Conservation (phyloP, 148 eudicot genomes). For the Linanthus parryae region DNA sequence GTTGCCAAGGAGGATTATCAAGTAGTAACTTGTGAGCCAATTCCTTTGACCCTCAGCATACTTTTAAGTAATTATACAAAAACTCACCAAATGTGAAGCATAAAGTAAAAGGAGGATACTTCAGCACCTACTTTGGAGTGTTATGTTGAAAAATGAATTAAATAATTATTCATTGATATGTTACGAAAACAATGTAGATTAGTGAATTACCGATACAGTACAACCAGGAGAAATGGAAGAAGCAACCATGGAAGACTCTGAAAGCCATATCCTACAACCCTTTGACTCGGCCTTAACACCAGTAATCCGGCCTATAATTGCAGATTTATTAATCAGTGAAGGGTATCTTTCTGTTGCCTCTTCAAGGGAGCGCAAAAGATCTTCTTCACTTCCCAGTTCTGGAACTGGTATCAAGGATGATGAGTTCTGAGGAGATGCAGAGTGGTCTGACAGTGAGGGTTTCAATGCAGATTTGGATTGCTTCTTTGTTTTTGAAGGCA, state of each 20-base stretch:
- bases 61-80: neutral
- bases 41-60: too few species aligned
- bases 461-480: conserved; percentile 30
- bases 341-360: conserved; percentile 59
- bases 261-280: conserved; percentile 75
- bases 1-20: neutral
- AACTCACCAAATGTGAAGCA: neutral
- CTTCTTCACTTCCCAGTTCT: conserved; percentile 23
- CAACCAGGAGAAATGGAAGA: conserved; percentile 58
- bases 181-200: neutral
- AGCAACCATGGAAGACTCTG: conserved; percentile 62
- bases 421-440: conserved; percentile 22
- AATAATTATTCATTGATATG: neutral
- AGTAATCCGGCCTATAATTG: conserved; percentile 38
- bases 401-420: conserved; percentile 16
- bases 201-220: conserved; percentile 50
- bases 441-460: conserved; percentile 12
- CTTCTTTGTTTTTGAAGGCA: conserved; percentile 51
- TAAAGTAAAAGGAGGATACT: neutral
- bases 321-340: conserved; percentile 42
- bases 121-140: too few species aligned
- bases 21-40: too few species aligned
- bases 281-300: conserved; percentile 33
- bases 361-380: conserved; percentile 27
- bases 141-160: neutral